Conservation (phyloP, 2,329 filamentous ascomycete species). For the Diaporthe helianthi region DNA sequence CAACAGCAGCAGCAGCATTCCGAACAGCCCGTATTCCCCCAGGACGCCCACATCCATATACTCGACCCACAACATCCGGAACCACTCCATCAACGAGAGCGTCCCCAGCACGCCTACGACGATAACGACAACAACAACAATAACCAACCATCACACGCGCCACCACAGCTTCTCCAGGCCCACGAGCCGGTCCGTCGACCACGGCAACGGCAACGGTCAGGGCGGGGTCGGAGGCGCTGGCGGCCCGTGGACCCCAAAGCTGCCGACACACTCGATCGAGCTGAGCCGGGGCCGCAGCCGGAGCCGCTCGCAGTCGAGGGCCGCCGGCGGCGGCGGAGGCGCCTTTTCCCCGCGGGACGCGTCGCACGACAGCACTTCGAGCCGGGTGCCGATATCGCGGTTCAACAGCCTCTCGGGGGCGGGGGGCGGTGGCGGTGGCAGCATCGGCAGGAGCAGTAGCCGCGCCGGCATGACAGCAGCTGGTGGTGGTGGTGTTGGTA, state of each 20-base stretch:
- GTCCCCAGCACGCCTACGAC: not conserved
- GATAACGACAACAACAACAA: not conserved
- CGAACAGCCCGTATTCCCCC: not conserved
- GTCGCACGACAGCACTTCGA: slow-evolving; percentile 16
- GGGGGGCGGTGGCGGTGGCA: not conserved
- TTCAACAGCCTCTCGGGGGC: not conserved
- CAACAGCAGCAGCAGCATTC: not conserved
- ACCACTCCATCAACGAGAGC: not conserved
- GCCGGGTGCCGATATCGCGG: slow-evolving; percentile 13
- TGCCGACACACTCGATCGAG: not conserved
- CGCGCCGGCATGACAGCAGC: not conserved
- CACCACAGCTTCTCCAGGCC: slow-evolving; percentile 18
- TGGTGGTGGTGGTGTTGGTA: not conserved
- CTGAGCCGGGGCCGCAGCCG: slow-evolving; percentile 8
- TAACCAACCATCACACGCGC: not conserved
- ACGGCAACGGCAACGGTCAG: not conserved
- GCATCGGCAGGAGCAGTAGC: not conserved
- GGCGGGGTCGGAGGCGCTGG: too few relatives aligned
- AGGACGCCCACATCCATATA: not conserved
- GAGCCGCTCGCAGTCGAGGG: not conserved
- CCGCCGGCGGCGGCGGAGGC: not conserved
- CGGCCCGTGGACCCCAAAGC: not conserved
- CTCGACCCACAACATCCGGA: not conserved
- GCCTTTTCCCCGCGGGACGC: not conserved
- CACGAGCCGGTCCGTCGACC: slow-evolving; percentile 12